Base-by-base conservation (phyloP, 768 basidiomycete genomes). In the Lactifluus rugatus region DNA sequence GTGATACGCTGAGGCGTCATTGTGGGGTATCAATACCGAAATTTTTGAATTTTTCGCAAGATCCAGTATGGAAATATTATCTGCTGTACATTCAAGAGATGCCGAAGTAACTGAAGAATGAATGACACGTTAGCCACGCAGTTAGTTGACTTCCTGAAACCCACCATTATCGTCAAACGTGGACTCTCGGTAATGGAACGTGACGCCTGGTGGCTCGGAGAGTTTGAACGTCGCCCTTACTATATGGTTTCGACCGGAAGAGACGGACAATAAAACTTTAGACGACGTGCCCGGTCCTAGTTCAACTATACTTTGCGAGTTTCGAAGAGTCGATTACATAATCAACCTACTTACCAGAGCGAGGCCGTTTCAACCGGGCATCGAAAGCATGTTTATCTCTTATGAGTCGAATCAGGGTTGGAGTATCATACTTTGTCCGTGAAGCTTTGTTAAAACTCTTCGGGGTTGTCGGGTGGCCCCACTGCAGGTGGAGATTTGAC, bases 201-300 rank as follows among this genome's bases (percentile, higher is more conserved):
- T 66, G 25, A 78, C 71, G 0, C 82, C 80, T 14, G 78, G 79
- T 39, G 82, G 77, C 3, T 81, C 75, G 19, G 75, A 71, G 21
- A 90, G 70, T 49, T 74, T 79, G 45, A 91, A 63, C 9, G 71
- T 76, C 14, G 80, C 78, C 57, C 74, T 75, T 5, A 72, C 68
- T n/a, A 89, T 66, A 23, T 79, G 70, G 65, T 93, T 93, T 42
- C 85, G 77, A 11, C 90, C 86, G 11, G 84, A 82, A 16, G 75
- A 78, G n/a, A 93, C 52, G 3, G 73, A 71, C 31, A 89, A 70
- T 56, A 78, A 73, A 17, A 89, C 69, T 25, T 70, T 76, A 13
- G 83, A 74, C 11, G 77, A 71, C 57, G 75, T 74, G 26, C 84
- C 87, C 16, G 90, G 80, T 67, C 84, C 79, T 59, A 88, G 89